Evolutionary conservation across 495 filamentous ascomycete genomes (phyloP).

Genomic region (Penicillium goetzii): DNA sequence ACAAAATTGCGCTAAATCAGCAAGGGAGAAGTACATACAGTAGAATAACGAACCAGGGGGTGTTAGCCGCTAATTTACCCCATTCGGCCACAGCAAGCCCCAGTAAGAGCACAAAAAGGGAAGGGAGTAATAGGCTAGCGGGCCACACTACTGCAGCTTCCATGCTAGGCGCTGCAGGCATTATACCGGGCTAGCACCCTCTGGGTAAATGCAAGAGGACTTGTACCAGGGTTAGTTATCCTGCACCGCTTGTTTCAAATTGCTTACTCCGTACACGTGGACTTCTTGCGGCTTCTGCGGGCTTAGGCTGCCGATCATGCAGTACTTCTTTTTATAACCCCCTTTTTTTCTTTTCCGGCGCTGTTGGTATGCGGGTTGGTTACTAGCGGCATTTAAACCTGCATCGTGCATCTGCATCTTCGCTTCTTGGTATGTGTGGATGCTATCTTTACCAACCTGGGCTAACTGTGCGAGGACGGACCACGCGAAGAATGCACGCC

Average conservation of each 20-base stretch:
- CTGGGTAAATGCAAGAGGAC: neutral
- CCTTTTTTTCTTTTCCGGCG: neutral
- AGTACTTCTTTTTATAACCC: constrained; percentile 19
- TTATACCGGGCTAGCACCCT: neutral
- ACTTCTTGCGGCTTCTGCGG: constrained; percentile 6
- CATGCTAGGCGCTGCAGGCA: constrained; percentile 7
- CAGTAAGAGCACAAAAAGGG: neutral
- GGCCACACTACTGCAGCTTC: constrained; percentile 1
- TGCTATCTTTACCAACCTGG: neutral
- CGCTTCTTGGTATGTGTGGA: neutral
- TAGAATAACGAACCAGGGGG: neutral
- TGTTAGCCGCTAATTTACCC: constrained; percentile 8
- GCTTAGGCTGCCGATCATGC: constrained; percentile 16
- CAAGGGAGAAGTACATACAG: neutral
- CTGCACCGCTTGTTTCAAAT: constrained; percentile 23
- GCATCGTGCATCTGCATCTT: constrained; percentile 4
- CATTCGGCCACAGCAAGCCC: neutral
- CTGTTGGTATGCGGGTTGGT: constrained; percentile 5
- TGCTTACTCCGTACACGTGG: constrained; percentile 24
- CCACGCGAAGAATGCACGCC: constrained; percentile 14
- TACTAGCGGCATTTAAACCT: constrained; percentile 1
- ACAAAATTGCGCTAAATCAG: neutral
- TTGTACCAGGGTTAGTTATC: neutral
- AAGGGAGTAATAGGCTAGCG: neutral
- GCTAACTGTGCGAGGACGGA: neutral